These are phyloP conservation scores for Gonapodya sp. DNA, from an alignment of 192 early-diverging fungal genomes.

Conservation along the genomic window DNA sequence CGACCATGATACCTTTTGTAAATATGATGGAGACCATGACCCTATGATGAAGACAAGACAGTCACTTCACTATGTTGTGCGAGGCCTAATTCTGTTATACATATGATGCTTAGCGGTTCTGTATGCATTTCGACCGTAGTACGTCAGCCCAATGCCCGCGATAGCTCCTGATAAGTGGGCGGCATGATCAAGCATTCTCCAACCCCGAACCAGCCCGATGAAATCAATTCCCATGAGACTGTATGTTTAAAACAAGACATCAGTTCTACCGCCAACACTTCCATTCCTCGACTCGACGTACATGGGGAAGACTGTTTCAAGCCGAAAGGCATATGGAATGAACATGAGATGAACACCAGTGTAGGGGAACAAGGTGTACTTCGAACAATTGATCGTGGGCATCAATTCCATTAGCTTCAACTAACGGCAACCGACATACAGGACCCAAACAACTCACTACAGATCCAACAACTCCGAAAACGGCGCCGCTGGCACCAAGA, in stretches of 20 bases:
- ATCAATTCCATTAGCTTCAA: not conserved
- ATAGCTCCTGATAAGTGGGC: constrained; percentile 29
- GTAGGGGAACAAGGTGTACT: not conserved
- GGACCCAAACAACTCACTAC: no score
- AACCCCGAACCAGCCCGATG: constrained; percentile 57
- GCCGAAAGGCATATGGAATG: not conserved
- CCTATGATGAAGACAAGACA: no score
- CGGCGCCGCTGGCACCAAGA: constrained; percentile 75
- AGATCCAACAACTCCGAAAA: constrained; percentile 52
- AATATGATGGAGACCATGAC: not conserved
- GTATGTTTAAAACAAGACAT: not conserved
- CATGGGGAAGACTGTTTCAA: not conserved
- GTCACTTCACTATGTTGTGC: no score
- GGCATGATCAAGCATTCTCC: constrained; percentile 66
- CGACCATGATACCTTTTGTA: not conserved
- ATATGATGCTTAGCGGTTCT: not conserved
- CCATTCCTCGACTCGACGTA: not conserved
- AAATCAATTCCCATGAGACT: constrained; percentile 51
- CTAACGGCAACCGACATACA: not conserved
- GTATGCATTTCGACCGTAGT: constrained; percentile 16
- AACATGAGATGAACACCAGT: not conserved
- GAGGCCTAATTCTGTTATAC: no score
- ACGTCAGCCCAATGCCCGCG: constrained; percentile 20
- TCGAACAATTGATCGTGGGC: not conserved
- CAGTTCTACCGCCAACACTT: not conserved